Evolutionary conservation across 192 early-diverging fungal species (phyloP), one percentile per base, ranked within the genome.

Genomic region (Cladochytrium replicatum): DNA sequence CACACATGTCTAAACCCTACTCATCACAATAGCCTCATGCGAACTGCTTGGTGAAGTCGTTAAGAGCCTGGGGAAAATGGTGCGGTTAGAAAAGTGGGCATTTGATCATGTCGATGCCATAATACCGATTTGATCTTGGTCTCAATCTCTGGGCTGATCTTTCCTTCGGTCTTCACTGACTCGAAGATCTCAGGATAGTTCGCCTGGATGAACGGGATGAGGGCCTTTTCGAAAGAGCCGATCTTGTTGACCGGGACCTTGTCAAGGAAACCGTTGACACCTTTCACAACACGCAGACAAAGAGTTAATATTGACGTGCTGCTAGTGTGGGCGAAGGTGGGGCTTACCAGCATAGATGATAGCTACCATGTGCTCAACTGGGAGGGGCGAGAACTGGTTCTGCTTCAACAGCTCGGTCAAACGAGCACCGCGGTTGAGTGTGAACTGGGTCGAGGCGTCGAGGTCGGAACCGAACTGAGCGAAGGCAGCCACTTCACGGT

Each of bases 401-500:
- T 99, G 96, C 87, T 99, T 99, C 63, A 99, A 73, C 59, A 99
- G 78, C 81, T 99, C 96, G 29, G 93, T 97, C 39, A 99, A 77
- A 74, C 96, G 93, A 58, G 93, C 91, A 83, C 96, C 96, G 83
- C 96, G 91, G 87, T 95, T 95, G 54, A 99, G 74, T 78, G 91
- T 72, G 86, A 94, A 97, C 77, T 97, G 96, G 45, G 96, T 99
- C 57, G 96, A 95, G 59, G 93, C 93, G 78, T 99, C 96, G 55
- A 99, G 81, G 81, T 99, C 96, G 50, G 93, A 97, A 73, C 96
- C 96, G 78, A 99, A 99, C 81, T 99, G 96, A 60, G 96, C 91
- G 66, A 99, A 97, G 42, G 96, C 96, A 55, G 93, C 96, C 46
- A 99, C 89, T 82, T 97, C 96, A 88, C 96, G 93, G 84, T 96